phyloP scores from a whole-genome alignment of 805 yeast genomes.

The Priceomyces castillae region DNA sequence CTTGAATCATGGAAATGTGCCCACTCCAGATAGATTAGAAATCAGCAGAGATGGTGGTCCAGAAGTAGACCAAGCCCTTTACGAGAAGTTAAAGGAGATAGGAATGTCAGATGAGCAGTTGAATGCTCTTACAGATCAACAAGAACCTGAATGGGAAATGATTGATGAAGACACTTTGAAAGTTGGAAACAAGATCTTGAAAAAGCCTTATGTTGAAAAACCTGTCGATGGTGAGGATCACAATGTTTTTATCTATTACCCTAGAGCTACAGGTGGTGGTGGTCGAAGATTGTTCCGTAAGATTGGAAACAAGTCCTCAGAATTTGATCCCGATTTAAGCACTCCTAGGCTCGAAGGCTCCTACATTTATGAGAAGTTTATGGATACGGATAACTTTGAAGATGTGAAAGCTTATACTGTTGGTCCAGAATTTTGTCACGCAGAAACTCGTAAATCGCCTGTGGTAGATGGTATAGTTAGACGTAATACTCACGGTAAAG shows the following conservation, averaged over 20 bases:
- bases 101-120: constrained; percentile 47
- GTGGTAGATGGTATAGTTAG: constrained; percentile 99
- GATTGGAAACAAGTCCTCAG: constrained; percentile 95
- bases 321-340: constrained; percentile 78
- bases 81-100: constrained; percentile 42
- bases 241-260: constrained; percentile 89
- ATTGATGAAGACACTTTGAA: constrained; percentile 70
- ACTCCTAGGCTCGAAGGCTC: constrained; percentile 87
- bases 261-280: constrained; percentile 90
- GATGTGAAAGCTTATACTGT: constrained; percentile 99
- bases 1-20: constrained; percentile 76
- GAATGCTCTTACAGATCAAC: constrained; percentile 57
- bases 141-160: constrained; percentile 86
- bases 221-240: constrained; percentile 99
- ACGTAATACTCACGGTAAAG: constrained; percentile 96
- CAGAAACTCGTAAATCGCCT: constrained; percentile 97
- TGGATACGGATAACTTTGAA: constrained; percentile 97
- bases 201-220: constrained; percentile 94
- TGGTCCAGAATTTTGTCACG: constrained; percentile 88
- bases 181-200: constrained; percentile 68
- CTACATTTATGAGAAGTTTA: constrained; percentile 86
- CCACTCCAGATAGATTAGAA: constrained; percentile 85
- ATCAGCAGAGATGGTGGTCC: constrained; percentile 98
- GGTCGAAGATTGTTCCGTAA: constrained; percentile 92
- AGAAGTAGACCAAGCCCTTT: constrained; percentile 58